Evolutionary conservation across 805 yeast species (phyloP).

Genomic region (Ogataea chonburiensis): DNA sequence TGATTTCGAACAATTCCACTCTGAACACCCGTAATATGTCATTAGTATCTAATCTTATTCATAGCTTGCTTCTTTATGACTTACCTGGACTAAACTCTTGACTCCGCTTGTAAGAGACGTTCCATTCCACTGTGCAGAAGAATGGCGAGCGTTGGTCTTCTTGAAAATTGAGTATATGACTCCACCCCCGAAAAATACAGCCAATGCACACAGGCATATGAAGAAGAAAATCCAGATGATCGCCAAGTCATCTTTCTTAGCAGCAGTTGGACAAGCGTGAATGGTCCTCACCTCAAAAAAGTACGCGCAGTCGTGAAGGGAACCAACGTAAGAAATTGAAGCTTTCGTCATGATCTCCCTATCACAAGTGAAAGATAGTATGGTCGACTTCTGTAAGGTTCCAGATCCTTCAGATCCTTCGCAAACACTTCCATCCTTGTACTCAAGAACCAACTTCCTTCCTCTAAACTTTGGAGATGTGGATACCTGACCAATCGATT

Average conservation of each 20-base stretch:
- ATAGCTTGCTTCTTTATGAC: constrained; percentile 5
- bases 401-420: constrained; percentile 31
- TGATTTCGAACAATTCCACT: constrained; percentile 5
- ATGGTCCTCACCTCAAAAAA: constrained; percentile 82
- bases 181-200: constrained; percentile 45
- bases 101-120: constrained; percentile 6
- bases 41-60: constrained; percentile 7
- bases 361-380: constrained; percentile 76
- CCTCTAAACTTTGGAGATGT: constrained; percentile 69
- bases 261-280: constrained; percentile 82
- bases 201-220: constrained; percentile 43
- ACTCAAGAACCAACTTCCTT: constrained; percentile 64
- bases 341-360: constrained; percentile 67
- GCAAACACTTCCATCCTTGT: constrained; percentile 67
- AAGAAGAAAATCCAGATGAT: constrained; percentile 64
- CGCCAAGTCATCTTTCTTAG: constrained; percentile 60
- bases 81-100: constrained; percentile 11
- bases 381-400: constrained; percentile 56
- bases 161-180: constrained; percentile 36
- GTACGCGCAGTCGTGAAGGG: constrained; percentile 73
- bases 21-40: constrained; percentile 2
- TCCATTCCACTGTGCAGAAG: constrained; percentile 6
- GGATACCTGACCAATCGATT: constrained; percentile 61
- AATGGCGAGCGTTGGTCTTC: constrained; percentile 8
- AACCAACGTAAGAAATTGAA: constrained; percentile 66